Base-by-base conservation (phyloP, 1,284 basidiomycete species). In the Papiliotrema flavescens region DNA sequence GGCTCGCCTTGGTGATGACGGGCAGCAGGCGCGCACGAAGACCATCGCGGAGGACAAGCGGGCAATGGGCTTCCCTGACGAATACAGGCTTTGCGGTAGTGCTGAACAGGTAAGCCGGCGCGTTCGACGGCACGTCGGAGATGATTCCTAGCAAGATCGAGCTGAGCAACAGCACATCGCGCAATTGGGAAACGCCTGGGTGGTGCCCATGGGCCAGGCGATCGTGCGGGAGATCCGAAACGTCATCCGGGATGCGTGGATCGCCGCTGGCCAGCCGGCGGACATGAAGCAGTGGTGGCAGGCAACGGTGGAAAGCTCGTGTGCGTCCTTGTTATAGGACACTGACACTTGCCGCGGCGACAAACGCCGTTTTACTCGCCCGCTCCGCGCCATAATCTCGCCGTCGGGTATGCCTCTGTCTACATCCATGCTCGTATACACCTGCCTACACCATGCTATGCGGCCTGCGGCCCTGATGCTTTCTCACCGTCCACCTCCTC, bases 1-100 rank as follows among this genome's bases (percentile, higher is more conserved):
- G 3, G 5, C 13, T 36, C 3, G 26, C n/a, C 22, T 35, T 14
- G n/a, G n/a, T 24, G 26, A 8, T 44, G 37, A 50, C 11, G 8
- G 6, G n/a, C 26, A 54, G 54, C 54, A 52, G 37, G 13, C 23
- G 2, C 35, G 54, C n/a, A 52, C 54, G 1, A 51, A 51, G 35
- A 52, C 49, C 19, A 24, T 56, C 2, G 46, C 45, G 8, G 54
- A 56, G 37, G 35, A 49, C 13, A 47, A 47, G 32, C n/a, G 54
- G 34, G 54, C 54, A 5, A 47, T 48, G 46, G 54, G 54, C 1
- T 51, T 56, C 24, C 54, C 54, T 3, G 54, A 56, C 32, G 15
- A 15, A 8, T 56, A 52, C 36, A 14, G 14, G 7, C 40, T 56
- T 14, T 32, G 42, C 14, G 54, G 54, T 0, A 48, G 19, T 2